Evolutionary conservation across 106 monocot genomes (phyloP).

Genomic region (Dioscorea alata): DNA sequence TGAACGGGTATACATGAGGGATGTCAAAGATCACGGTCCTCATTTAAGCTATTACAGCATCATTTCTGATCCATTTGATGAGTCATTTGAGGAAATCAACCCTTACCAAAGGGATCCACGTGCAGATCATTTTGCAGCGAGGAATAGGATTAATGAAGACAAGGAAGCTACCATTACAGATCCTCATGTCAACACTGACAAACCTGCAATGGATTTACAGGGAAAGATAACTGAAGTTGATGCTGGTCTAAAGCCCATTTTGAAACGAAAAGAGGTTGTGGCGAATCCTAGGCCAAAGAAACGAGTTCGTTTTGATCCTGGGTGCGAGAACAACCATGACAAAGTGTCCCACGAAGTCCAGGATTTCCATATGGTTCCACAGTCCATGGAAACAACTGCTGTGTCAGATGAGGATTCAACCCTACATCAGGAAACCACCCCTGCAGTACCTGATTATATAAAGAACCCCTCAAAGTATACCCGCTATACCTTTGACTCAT

Average conservation of each 20-base stretch:
- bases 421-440: slow-evolving; percentile 10
- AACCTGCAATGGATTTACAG: background rate
- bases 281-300: slow-evolving; percentile 64
- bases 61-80: slow-evolving; percentile 44
- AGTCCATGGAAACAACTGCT: slow-evolving; percentile 9
- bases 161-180: slow-evolving; percentile 3
- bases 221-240: slow-evolving; percentile 8
- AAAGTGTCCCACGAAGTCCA: slow-evolving; percentile 14
- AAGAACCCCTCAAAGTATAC: slow-evolving; percentile 83
- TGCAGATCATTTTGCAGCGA: slow-evolving; percentile 81
- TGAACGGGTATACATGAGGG: slow-evolving; percentile 89
- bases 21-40: slow-evolving; percentile 64
- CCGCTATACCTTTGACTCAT: slow-evolving; percentile 49
- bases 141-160: slow-evolving; percentile 62
- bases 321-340: slow-evolving; percentile 8
- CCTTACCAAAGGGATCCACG: slow-evolving; percentile 56
- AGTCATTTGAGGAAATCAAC: slow-evolving; percentile 21
- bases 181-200: background rate
- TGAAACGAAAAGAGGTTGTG: slow-evolving; percentile 65
- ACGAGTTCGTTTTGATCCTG: slow-evolving; percentile 73
- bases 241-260: slow-evolving; percentile 64
- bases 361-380: slow-evolving; percentile 7
- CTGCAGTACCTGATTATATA: slow-evolving; percentile 69
- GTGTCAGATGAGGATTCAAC: slow-evolving; percentile 1
- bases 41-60: slow-evolving; percentile 52